Conservation (phyloP, 257 asterid genomes). For the Petunia secreta region DNA sequence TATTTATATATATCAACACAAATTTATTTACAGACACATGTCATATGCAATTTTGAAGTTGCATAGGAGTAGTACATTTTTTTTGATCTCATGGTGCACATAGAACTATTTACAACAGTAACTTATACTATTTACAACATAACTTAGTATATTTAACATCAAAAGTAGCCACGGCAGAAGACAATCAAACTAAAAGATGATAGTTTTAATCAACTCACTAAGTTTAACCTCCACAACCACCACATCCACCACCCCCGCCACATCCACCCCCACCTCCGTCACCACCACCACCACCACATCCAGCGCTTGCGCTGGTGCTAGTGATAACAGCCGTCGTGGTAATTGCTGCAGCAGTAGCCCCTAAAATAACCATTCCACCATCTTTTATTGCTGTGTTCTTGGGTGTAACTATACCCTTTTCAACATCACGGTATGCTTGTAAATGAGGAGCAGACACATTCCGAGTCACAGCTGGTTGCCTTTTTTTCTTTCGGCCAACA, state of each 20-base stretch:
- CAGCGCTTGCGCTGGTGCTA: background rate
- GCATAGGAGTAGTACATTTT: too few relatives aligned
- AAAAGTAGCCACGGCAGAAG: too few relatives aligned
- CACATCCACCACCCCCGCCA: background rate
- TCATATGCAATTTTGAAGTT: too few relatives aligned
- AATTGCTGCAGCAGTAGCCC: slow-evolving; percentile 13
- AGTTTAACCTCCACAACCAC: background rate
- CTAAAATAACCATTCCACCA: slow-evolving; percentile 12
- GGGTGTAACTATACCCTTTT: background rate
- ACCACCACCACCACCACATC: background rate
- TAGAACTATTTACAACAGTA: too few relatives aligned
- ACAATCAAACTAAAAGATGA: too few relatives aligned
- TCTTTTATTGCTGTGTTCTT: background rate
- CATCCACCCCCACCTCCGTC: background rate
- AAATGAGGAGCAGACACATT: background rate
- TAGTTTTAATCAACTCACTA: too few relatives aligned
- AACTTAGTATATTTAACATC: too few relatives aligned
- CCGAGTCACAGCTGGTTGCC: background rate
- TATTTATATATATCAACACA: too few relatives aligned
- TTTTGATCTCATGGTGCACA: too few relatives aligned
- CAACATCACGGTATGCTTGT: background rate
- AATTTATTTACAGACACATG: too few relatives aligned
- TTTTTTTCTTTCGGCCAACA: background rate
- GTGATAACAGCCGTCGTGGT: background rate
- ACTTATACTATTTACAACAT: too few relatives aligned